Evolutionary conservation across 2,329 filamentous ascomycete species (phyloP).

Genomic region (Epicoccum sorghinum): DNA sequence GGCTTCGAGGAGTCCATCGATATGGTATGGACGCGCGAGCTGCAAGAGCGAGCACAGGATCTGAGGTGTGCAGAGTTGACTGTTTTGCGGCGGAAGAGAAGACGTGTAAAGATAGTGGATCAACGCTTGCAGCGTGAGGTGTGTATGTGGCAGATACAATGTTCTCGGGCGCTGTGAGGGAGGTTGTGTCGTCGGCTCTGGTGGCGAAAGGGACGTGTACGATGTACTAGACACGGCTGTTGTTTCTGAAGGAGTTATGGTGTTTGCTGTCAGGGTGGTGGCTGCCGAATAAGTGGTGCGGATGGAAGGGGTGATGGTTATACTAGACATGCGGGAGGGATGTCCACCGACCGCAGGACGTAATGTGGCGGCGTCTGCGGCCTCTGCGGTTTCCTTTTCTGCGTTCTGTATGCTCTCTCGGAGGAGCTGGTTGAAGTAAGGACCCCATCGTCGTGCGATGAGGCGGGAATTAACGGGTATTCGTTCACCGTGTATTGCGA

Average conservation of each 20-base stretch:
- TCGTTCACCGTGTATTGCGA: constrained; percentile 87
- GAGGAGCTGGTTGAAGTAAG: constrained; percentile 91
- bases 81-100: constrained; percentile 76
- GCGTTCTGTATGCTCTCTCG: constrained; percentile 74
- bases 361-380: constrained; percentile 74
- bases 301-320: constrained; percentile 79
- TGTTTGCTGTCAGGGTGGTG: constrained; percentile 52
- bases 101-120: constrained; percentile 95
- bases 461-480: constrained; percentile 94
- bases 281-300: constrained; percentile 55
- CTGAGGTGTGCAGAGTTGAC: constrained; percentile 86
- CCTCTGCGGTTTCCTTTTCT: constrained; percentile 64
- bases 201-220: constrained; percentile 54
- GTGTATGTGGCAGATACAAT: constrained; percentile 91
- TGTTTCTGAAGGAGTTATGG: constrained; percentile 44
- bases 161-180: constrained; percentile 77
- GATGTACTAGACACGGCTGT: constrained; percentile 50
- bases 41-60: constrained; percentile 95
- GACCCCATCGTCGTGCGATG: constrained; percentile 87
- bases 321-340: constrained; percentile 75
- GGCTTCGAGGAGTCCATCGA: constrained; percentile 90
- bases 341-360: constrained; percentile 64
- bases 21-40: constrained; percentile 87
- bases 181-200: constrained; percentile 59
- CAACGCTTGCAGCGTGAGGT: constrained; percentile 85